A percentile compares a stretch with the other conserved stretches of the same genome.
Conservation (phyloP, 2,329 filamentous ascomycete genomes). For the Aspergillus udagawae region DNA sequence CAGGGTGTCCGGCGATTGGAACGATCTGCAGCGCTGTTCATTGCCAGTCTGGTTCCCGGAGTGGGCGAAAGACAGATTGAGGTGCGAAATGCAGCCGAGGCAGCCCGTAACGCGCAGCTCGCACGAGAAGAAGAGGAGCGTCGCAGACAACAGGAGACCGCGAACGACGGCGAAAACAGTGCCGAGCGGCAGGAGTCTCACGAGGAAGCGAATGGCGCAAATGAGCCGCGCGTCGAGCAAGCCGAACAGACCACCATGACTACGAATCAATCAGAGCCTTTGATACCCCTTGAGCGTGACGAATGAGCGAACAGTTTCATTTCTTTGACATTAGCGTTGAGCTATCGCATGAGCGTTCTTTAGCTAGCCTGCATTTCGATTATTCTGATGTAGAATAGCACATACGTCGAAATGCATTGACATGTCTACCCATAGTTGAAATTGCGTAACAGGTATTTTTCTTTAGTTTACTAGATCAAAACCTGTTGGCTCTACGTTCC, state of each 20-base stretch:
- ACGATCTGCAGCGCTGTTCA: conserved; percentile 56
- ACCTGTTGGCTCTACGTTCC: not conserved
- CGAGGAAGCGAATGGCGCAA: not conserved
- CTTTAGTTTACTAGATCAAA: not conserved
- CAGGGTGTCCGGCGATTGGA: conserved; percentile 46
- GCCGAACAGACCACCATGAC: not conserved
- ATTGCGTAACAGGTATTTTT: not conserved
- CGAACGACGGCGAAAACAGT: conserved; percentile 6
- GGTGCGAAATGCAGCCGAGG: conserved; percentile 51
- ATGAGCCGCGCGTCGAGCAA: not conserved
- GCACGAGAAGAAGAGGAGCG: conserved; percentile 23
- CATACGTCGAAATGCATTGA: not conserved
- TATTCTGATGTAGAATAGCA: not conserved
- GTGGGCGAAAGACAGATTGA: conserved; percentile 59
- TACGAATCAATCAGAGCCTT: not conserved
- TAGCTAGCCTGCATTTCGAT: not conserved
- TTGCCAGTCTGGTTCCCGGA: conserved; percentile 60
- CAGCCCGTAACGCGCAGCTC: conserved; percentile 28
- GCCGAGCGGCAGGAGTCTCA: conserved; percentile 9
- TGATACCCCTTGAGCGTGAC: conserved; percentile 11
- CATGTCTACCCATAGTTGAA: not conserved
- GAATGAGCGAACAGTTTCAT: not conserved
- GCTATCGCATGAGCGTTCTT: not conserved
- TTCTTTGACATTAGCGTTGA: not conserved
- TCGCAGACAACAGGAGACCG: conserved; percentile 19